Evolutionary conservation across 192 early-diverging fungal genomes (phyloP).

Genomic region (Backusella morwellensis): DNA sequence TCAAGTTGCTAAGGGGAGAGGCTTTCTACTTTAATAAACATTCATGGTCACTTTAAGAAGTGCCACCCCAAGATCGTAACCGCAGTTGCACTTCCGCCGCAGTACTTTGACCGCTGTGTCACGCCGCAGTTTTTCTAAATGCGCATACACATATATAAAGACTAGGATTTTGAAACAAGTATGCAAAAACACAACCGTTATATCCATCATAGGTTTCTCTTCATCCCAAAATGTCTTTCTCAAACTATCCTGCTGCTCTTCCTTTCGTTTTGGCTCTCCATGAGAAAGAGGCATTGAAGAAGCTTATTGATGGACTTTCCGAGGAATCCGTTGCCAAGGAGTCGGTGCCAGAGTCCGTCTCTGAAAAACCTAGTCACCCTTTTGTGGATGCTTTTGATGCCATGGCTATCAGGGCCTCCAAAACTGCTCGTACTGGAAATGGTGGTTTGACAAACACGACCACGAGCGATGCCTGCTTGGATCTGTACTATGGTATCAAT

Average conservation of each 20-base stretch:
- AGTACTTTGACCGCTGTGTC: not conserved
- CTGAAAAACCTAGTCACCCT: not conserved
- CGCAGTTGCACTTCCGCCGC: not conserved
- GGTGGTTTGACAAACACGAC: conserved; percentile 30
- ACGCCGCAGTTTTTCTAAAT: not conserved
- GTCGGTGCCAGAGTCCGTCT: not conserved
- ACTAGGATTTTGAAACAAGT: not conserved
- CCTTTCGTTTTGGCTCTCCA: conserved; percentile 22
- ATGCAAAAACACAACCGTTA: not conserved
- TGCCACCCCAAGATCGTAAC: not conserved
- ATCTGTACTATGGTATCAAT: conserved; percentile 35
- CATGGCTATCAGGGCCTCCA: not conserved
- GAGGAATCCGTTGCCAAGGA: not conserved
- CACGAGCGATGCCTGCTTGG: conserved; percentile 28
- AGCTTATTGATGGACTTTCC: conserved; percentile 4
- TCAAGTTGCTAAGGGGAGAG: too few species aligned
- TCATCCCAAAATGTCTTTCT: conserved; percentile 15
- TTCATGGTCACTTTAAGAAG: not conserved
- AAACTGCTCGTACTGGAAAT: conserved; percentile 30
- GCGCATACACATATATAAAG: not conserved
- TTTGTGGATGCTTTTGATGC: conserved; percentile 8
- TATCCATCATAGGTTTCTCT: not conserved
- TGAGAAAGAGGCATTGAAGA: not conserved
- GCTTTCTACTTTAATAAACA: too few species aligned
- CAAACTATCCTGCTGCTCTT: conserved; percentile 18